Base-by-base conservation (phyloP, 139 green algal species). In the Chlamydomonas schloesseri region DNA sequence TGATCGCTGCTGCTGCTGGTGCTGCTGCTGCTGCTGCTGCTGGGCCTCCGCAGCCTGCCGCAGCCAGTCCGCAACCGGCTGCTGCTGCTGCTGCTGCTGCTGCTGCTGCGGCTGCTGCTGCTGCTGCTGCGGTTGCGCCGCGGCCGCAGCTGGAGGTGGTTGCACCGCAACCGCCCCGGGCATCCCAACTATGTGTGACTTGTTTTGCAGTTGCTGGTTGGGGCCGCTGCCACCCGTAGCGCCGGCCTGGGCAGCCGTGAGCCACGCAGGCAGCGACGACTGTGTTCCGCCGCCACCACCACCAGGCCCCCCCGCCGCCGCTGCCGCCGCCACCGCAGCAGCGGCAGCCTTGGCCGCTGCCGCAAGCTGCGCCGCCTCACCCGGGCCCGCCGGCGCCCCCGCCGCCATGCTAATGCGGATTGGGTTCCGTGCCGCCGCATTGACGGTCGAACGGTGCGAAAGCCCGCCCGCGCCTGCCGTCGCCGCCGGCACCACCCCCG, bases 1-100 rank as follows among this genome's bases (percentile, higher is more conserved):
- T 46, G 1, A 18, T 26, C 4, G 6, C 47, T 26, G 50, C 31
- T 81, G 73, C 11, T 14, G 20, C 18, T 67, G 53, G 5, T 26
- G 62, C 28, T 83, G 76, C 60, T 83, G 76, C 37, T 73, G 3
- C n/a, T 26, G 65, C n/a, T 26, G 65, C n/a, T 71, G 65, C 65
- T 37, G 29, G n/a, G 10, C 14, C n/a, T n/a, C 20, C 14, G 65
- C 8, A 2, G 65, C 20, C 6, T 68, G 60, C 24, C 10, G 60
- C 60, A 29, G 60, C 60, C 9, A 31, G 60, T 13, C 17, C 9
- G 60, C 24, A n/a, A 37, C 26, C 2, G 20, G 8, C 1, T n/a
- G 76, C 28, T 73, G 60, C 28, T 64, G 37, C 28, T 31, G 31
- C 31, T 47, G 47, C 31, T 47, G 72, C 28, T 46, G 29, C 55